phyloP scores from a whole-genome alignment of 495 filamentous ascomycete species.

The Hamigera avellanea region DNA sequence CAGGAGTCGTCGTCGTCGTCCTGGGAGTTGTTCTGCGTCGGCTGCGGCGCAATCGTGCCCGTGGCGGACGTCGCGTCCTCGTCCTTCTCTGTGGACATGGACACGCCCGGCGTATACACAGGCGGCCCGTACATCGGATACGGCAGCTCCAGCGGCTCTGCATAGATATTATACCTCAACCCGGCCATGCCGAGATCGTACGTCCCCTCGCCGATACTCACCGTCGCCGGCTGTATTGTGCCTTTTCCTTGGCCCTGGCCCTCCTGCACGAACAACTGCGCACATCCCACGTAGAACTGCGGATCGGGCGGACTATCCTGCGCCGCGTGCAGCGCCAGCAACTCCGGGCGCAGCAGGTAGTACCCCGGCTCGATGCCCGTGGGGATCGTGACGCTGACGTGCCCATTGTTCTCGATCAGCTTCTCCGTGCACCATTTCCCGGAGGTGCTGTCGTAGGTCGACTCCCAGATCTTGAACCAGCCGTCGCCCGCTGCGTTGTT shows the following conservation, averaged over 20 bases:
- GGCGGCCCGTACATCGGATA: constrained; percentile 52
- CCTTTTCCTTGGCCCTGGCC: too few relatives aligned
- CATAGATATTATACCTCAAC: constrained; percentile 53
- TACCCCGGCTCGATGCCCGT: constrained; percentile 46
- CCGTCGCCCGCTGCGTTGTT: constrained; percentile 45
- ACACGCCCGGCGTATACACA: constrained; percentile 20
- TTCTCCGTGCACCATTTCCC: constrained; percentile 58
- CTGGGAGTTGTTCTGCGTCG: too few relatives aligned
- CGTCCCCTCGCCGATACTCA: constrained; percentile 51
- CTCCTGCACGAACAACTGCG: constrained; percentile 51
- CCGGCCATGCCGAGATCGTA: constrained; percentile 37
- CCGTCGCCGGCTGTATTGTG: constrained; percentile 30
- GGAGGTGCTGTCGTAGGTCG: constrained; percentile 42
- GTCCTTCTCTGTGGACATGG: constrained; percentile 1
- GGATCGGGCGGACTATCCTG: constrained; percentile 40
- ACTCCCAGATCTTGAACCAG: constrained; percentile 73
- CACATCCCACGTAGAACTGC: constrained; percentile 58
- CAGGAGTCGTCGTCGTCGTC: too few relatives aligned
- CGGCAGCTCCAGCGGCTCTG: constrained; percentile 21
- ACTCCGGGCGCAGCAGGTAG: constrained; percentile 58
- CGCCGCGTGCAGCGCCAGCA: constrained; percentile 56
- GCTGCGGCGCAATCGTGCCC: too few relatives aligned
- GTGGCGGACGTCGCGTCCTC: too few relatives aligned
- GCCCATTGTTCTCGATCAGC: constrained; percentile 51
- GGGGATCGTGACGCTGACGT: constrained; percentile 48